A percentile compares a stretch with the other conserved stretches of the same genome.
phyloP scores from a whole-genome alignment of 768 basidiomycete species.

The Tricholoma saponaceum region DNA sequence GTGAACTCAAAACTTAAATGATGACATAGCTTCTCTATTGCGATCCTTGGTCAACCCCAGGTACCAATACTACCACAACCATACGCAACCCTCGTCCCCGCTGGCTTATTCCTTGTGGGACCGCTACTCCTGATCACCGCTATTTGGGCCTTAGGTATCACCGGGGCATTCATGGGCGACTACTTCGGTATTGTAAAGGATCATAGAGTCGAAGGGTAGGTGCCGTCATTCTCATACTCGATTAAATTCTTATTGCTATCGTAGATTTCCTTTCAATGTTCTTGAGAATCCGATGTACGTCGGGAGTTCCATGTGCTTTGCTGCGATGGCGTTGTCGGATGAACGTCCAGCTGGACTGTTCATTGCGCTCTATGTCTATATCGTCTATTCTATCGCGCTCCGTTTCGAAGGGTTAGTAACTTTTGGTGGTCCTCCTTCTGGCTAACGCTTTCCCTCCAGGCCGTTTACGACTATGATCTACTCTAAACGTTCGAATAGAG shows the following conservation, averaged over 20 bases:
- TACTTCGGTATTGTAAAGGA: constrained; percentile 89
- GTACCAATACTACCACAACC: constrained; percentile 62
- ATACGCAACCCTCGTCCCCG: constrained; percentile 55
- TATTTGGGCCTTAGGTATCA: constrained; percentile 88
- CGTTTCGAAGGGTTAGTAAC: constrained; percentile 81
- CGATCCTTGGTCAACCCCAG: constrained; percentile 73
- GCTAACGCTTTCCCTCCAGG: too few species aligned
- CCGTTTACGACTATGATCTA: constrained; percentile 87
- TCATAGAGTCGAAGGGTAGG: constrained; percentile 75
- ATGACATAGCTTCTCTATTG: constrained; percentile 61
- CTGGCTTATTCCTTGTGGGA: constrained; percentile 61
- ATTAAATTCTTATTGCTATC: too few species aligned
- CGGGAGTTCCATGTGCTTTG: constrained; percentile 76
- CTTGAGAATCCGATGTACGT: constrained; percentile 95
- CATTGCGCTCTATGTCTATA: constrained; percentile 76
- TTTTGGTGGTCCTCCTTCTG: too few species aligned
- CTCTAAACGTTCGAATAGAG: constrained; percentile 44
- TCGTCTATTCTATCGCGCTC: constrained; percentile 81
- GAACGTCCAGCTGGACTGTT: constrained; percentile 82
- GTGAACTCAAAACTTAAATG: too few species aligned
- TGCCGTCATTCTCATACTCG: constrained; percentile 1
- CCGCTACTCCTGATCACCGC: constrained; percentile 83
- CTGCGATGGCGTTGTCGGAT: constrained; percentile 82
- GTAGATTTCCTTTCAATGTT: constrained; percentile 90
- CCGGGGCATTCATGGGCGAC: constrained; percentile 87